These are phyloP conservation scores for Globisporangium takayamanum DNA, from an alignment of 352 stramenopile genomes.

Conservation along the genomic window DNA sequence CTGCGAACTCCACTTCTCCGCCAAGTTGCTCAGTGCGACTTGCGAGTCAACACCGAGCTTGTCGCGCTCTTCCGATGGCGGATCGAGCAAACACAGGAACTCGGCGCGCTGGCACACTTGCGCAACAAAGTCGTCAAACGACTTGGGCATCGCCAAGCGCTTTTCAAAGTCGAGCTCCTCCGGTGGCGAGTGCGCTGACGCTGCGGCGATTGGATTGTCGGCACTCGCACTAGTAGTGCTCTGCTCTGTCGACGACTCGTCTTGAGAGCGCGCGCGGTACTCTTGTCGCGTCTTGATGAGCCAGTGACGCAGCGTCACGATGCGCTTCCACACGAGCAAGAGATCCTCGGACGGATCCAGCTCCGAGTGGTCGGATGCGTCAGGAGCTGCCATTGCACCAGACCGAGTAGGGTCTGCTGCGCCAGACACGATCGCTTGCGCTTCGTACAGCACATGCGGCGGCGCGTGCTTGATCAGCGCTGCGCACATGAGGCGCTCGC, in stretches of 20 bases:
- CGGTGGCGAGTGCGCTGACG: not conserved
- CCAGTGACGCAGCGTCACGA: slow-evolving; percentile 81
- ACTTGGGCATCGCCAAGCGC: slow-evolving; percentile 49
- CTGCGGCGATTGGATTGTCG: not conserved
- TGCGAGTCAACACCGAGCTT: slow-evolving; percentile 63
- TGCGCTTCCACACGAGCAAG: slow-evolving; percentile 63
- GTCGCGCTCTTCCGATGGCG: slow-evolving; percentile 63
- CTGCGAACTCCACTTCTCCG: slow-evolving; percentile 82
- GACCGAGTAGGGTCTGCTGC: slow-evolving; percentile 15
- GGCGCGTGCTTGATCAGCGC: slow-evolving; percentile 79
- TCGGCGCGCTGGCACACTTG: slow-evolving; percentile 64
- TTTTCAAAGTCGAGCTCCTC: slow-evolving; percentile 42
- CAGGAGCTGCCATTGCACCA: not conserved
- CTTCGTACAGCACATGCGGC: slow-evolving; percentile 67
- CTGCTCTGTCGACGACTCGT: slow-evolving; percentile 18
- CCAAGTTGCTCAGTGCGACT: slow-evolving; percentile 68
- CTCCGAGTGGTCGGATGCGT: slow-evolving; percentile 39
- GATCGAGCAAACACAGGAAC: slow-evolving; percentile 72
- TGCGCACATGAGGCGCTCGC: slow-evolving; percentile 63
- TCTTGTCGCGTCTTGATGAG: slow-evolving; percentile 77
- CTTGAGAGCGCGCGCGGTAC: slow-evolving; percentile 56
- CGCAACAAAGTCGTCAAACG: slow-evolving; percentile 58
- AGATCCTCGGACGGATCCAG: slow-evolving; percentile 72
- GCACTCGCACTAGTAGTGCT: not conserved
- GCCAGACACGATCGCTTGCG: slow-evolving; percentile 62